phyloP scores from a whole-genome alignment of 345 rosid species.

The Camelina neglecta region DNA sequence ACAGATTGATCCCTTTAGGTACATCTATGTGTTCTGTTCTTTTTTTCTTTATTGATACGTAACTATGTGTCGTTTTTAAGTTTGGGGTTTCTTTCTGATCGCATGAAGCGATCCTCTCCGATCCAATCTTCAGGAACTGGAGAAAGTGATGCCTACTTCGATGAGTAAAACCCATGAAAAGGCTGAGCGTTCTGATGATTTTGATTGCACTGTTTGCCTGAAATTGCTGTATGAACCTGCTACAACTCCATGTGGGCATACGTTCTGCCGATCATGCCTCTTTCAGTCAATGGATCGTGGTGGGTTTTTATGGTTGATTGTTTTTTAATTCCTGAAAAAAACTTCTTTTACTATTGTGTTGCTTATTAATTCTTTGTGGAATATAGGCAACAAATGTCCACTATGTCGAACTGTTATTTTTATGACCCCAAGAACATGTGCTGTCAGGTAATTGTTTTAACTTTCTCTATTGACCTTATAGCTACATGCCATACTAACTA shows the following conservation, averaged over 20 bases:
- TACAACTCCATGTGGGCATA: conserved; percentile 97
- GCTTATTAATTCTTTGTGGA: conserved; percentile 31
- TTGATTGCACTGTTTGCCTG: conserved; percentile 90
- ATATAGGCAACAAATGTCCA: conserved; percentile 92
- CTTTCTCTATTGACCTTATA: conserved; percentile 1
- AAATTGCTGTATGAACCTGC: conserved; percentile 86
- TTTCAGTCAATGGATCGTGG: conserved; percentile 96
- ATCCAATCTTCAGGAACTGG: conserved; percentile 72
- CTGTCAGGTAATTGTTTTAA: conserved; percentile 61
- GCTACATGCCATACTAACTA: conserved; percentile 20
- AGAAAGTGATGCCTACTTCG: conserved; percentile 46
- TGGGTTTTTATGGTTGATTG: conserved; percentile 45
- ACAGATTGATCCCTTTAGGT: conserved; percentile 92
- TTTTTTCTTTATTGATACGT: conserved; percentile 22
- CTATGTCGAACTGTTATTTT: conserved; percentile 90
- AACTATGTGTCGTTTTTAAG: conserved; percentile 28
- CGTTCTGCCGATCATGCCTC: conserved; percentile 89
- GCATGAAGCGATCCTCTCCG: conserved; percentile 76
- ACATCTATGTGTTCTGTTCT: conserved; percentile 24
- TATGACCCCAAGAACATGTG: conserved; percentile 80
- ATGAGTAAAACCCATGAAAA: conserved; percentile 49
- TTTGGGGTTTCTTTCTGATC: conserved; percentile 47
- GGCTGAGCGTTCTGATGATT: conserved; percentile 79
- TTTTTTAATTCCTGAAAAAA: conserved; percentile 3
- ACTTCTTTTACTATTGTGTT: conserved; percentile 1